Base-by-base conservation (phyloP, 208 protist species). In the Kentomonas sorsogonicus region DNA sequence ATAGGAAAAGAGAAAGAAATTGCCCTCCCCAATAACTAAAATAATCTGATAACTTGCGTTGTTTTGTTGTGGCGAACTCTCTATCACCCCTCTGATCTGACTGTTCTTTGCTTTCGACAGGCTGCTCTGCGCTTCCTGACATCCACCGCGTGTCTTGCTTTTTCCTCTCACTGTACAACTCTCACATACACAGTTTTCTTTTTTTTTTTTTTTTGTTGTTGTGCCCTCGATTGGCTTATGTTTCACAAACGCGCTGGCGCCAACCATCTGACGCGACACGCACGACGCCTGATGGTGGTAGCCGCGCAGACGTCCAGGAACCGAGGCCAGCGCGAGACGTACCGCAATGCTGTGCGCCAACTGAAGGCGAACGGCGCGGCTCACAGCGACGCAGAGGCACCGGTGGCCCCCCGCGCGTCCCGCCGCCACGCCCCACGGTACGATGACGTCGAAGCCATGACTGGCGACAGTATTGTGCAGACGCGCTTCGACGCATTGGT, bases 401-500 rank as follows among this genome's bases (percentile, higher is more conserved):
- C 16, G 18, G 41, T 5, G 36, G 16, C 20, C 22, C 23, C 22
- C 46, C 22, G 44, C 30, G 1, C 25, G 26, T 41, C 30, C 4
- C 34, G 29, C n/a, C n/a, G 23, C 4, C 18, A 51, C 23, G 13
- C 43, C 3, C 18, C 41, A 20, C 44, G 44, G 41, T 91, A 91
- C 53, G 75, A 72, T 43, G 59, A 63, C 9, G 71, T 91, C 5
- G 79, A 94, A 43, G 4, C 52, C 1, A 36, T 30, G 18, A 83
- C 61, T 1, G 87, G 87, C 18, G 52, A 76, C 27, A 94, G 87
- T 45, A 41, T 71, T 1, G 45, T 88, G 36, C 87, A 94, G 60
- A 16, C 71, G 10, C 69, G 63, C n/a, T 94, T 94, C 66, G 65
- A 94, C 56, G 47, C 15, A 0, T 59, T 94, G 5, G 83, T 89